phyloP scores from a whole-genome alignment of 2,329 filamentous ascomycete species.

The Orbilia quercus region DNA sequence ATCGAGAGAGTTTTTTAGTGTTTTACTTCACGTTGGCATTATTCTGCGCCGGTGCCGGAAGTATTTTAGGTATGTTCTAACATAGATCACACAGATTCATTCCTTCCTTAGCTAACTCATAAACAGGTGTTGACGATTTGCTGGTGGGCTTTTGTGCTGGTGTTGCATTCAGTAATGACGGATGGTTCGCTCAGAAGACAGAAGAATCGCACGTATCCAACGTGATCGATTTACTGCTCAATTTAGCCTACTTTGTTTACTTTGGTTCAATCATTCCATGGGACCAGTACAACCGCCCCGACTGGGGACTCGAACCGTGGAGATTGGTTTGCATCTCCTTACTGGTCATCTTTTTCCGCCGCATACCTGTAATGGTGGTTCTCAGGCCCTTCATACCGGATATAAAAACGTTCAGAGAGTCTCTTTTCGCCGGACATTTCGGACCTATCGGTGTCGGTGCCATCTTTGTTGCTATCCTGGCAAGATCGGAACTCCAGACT shows the following conservation, averaged over 20 bases:
- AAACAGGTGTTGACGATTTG: constrained; percentile 80
- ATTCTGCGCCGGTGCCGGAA: constrained; percentile 93
- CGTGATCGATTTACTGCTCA: constrained; percentile 96
- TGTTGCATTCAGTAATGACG: constrained; percentile 99
- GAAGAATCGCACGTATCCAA: constrained; percentile 99
- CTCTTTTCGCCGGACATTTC: constrained; percentile 95
- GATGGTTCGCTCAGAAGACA: constrained; percentile 98
- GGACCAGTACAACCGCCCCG: constrained; percentile 83
- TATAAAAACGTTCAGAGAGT: constrained; percentile 97
- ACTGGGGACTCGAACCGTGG: constrained; percentile 84
- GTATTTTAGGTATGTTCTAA: constrained; percentile 72
- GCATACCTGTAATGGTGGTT: constrained; percentile 91
- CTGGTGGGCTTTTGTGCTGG: constrained; percentile 90
- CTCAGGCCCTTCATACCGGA: constrained; percentile 95
- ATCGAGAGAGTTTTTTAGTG: constrained; percentile 95
- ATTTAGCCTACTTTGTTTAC: constrained; percentile 97
- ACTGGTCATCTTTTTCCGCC: constrained; percentile 92
- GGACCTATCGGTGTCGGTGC: constrained; percentile 97
- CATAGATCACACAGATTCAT: neutral
- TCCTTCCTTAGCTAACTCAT: constrained; percentile 14
- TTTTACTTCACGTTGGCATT: constrained; percentile 98
- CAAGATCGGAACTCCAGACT: constrained; percentile 88
- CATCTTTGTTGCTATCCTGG: constrained; percentile 92
- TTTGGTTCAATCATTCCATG: constrained; percentile 97
- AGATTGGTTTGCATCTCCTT: constrained; percentile 91